Percentiles rank a stretch among this genome's conserved stretches.
These are phyloP conservation scores for Galerina sulciceps DNA, from an alignment of 768 basidiomycete species.

Conservation along the genomic window DNA sequence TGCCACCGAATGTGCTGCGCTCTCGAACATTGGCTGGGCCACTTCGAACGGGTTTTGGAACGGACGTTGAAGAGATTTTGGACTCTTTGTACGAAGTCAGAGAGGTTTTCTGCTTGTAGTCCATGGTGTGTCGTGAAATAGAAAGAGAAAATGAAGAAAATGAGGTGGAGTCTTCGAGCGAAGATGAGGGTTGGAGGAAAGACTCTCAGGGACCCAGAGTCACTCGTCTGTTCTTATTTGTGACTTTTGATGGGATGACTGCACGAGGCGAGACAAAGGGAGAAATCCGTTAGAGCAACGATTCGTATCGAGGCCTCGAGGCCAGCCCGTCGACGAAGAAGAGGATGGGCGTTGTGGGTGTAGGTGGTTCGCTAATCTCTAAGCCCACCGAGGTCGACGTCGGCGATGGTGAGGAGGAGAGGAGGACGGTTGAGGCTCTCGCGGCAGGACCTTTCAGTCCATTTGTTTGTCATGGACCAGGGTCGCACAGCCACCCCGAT, in stretches of 20 bases:
- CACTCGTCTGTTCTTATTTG: slow-evolving; percentile 20
- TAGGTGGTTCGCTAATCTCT: background rate
- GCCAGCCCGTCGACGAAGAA: slow-evolving; percentile 7
- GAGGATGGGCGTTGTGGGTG: background rate
- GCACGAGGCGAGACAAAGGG: slow-evolving; percentile 22
- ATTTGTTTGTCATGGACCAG: slow-evolving; percentile 11
- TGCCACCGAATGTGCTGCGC: slow-evolving; percentile 23
- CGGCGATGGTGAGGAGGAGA: slow-evolving; percentile 7
- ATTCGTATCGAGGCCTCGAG: slow-evolving; percentile 11
- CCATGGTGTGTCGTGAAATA: slow-evolving; percentile 7
- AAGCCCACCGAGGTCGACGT: slow-evolving; percentile 1
- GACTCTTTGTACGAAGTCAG: slow-evolving; percentile 9
- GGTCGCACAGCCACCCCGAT: slow-evolving; percentile 18
- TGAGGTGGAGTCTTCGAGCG: slow-evolving; percentile 5
- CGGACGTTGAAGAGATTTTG: slow-evolving; percentile 5
- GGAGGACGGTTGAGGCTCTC: background rate
- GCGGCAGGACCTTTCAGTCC: background rate
- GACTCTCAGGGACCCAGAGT: slow-evolving; percentile 15
- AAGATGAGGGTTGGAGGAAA: slow-evolving; percentile 5
- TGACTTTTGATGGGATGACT: slow-evolving; percentile 20
- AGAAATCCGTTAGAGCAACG: background rate
- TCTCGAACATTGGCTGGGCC: slow-evolving; percentile 23
- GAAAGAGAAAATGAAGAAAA: slow-evolving; percentile 2
- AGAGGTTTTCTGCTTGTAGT: slow-evolving; percentile 19
- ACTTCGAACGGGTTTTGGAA: slow-evolving; percentile 20